Evolutionary conservation across 106 monocot genomes (phyloP), one percentile per base, ranked within the genome.

Genomic region (Dioscorea alata): DNA sequence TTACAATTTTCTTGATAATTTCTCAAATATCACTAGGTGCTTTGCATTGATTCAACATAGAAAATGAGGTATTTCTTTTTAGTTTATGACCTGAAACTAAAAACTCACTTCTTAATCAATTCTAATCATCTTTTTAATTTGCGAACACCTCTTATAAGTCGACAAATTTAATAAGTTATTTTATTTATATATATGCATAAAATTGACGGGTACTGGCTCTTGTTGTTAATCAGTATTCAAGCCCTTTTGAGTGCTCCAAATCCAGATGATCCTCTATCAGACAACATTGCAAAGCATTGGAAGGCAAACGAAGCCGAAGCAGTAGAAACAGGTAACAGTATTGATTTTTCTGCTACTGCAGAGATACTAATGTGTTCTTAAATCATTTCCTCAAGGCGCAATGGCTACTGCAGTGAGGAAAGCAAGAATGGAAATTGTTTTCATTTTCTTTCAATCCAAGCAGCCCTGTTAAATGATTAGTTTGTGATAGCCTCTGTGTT

Each of bases 201-300:
- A 0, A 19, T 33, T 49, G 19, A 33, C 10, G 13, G 16, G 4
- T 66, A 12, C 14, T 20, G 12, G 2, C 48, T 48, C 34, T 63
- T 20, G 17, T 18, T 61, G 59, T 23, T 28, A 28, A 64, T 22
- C 62, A 95, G 95, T 66, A 92, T 92, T 67, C 95, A 96, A 75
- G 96, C 92, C 13, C 92, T 97, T 64, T 68, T 92, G 16, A 97
- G 92, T 81, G 96, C 96, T 42, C 96, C 96, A 67, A 97, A 97
- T 68, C 96, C 96, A 8, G 96, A 97, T 73, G 96, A 97, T 42
- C 92, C 96, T 8, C 89, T 97, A 34, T 92, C 96, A 19, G 92
- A 97, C 57, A 92, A 97, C 82, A 78, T 97, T 28, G 96, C 89
- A 19, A 97, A 92, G 58, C 96, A 97, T 61, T 97, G 96, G 96